Percentiles rank a stretch among this genome's conserved stretches.
Conservation (phyloP, 768 basidiomycete species). For the Trametes villosa region DNA sequence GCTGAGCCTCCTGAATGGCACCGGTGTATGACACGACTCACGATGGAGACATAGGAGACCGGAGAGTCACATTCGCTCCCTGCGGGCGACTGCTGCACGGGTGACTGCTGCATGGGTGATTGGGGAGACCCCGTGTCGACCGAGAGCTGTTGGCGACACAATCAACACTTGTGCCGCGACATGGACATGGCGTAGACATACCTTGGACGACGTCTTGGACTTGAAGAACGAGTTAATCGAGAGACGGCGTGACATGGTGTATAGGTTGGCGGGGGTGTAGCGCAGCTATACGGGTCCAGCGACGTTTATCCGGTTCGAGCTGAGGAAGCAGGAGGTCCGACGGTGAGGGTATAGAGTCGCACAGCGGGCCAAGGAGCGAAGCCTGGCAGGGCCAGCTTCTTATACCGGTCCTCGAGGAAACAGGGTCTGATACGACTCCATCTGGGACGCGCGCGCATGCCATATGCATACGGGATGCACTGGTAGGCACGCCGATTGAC, state of each 20-base stretch:
- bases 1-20: neutral
- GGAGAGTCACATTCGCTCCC: constrained; percentile 10
- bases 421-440: neutral
- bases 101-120: too few species aligned
- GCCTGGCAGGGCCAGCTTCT: neutral
- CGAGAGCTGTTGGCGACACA: neutral
- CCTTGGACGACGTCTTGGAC: constrained; percentile 10
- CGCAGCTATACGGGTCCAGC: neutral
- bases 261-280: neutral
- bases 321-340: neutral
- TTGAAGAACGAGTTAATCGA: constrained; percentile 21
- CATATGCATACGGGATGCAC: neutral
- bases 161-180: neutral
- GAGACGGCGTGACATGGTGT: constrained; percentile 10
- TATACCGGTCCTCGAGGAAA: neutral
- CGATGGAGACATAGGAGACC: constrained; percentile 16
- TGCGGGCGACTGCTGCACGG: constrained; percentile 17
- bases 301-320: neutral
- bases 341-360: constrained; percentile 1
- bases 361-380: neutral
- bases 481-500: constrained; percentile 3
- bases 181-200: neutral
- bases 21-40: neutral
- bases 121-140: constrained; percentile 2
- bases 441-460: neutral